Conservation (phyloP, 305 asterid species). For the Caryopteris hybrid region DNA sequence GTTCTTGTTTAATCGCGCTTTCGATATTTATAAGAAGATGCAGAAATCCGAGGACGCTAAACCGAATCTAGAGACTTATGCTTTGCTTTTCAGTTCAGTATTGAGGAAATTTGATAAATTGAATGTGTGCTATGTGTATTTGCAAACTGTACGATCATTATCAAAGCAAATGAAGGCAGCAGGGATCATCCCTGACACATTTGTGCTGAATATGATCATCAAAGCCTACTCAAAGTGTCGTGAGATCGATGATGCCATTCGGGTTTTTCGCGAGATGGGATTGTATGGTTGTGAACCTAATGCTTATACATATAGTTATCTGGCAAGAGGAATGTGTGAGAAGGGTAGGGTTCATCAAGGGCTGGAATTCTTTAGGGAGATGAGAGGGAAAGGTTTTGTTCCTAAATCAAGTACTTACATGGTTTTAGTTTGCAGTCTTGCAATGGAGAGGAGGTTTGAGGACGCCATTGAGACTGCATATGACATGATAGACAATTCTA, state of each 20-base stretch:
- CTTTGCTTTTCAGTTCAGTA: conserved; percentile 54
- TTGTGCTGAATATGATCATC: conserved; percentile 78
- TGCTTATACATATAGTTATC: conserved; percentile 65
- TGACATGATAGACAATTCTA: conserved; percentile 63
- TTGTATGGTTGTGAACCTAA: conserved; percentile 88
- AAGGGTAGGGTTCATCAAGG: conserved; percentile 76
- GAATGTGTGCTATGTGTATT: conserved; percentile 71
- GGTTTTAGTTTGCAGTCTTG: conserved; percentile 73
- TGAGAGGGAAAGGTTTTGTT: conserved; percentile 58
- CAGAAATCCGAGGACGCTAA: conserved; percentile 52
- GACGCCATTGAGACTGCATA: conserved; percentile 54
- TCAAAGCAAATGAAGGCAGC: conserved; percentile 83
- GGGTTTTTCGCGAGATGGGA: conserved; percentile 91
- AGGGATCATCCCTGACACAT: conserved; percentile 78
- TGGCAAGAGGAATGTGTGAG: conserved; percentile 69
- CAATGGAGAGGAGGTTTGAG: conserved; percentile 68
- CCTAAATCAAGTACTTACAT: conserved; percentile 52
- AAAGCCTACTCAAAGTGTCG: conserved; percentile 79
- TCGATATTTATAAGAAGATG: conserved; percentile 86
- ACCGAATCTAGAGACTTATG: conserved; percentile 75
- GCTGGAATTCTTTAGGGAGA: conserved; percentile 52
- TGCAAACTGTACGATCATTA: conserved; percentile 68
- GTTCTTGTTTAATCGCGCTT: conserved; percentile 73
- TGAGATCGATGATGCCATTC: conserved; percentile 71
- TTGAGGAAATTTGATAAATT: conserved; percentile 61